phyloP scores from a whole-genome alignment of 768 basidiomycete genomes.

The Cyathus striatus region DNA sequence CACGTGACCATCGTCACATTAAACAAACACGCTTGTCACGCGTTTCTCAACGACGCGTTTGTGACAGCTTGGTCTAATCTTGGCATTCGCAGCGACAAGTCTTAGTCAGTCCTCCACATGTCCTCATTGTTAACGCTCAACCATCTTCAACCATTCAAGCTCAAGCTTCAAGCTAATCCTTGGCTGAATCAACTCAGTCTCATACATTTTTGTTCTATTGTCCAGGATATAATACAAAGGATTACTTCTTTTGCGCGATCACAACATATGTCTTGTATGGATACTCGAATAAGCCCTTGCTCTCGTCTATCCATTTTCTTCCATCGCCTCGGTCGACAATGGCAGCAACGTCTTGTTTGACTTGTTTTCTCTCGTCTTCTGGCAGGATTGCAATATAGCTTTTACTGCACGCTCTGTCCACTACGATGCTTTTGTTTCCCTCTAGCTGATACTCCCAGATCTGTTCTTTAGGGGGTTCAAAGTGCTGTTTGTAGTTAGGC shows the following conservation, averaged over 20 bases:
- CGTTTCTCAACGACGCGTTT: background rate
- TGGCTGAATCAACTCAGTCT: background rate
- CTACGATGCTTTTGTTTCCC: conserved; percentile 47
- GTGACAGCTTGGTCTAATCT: background rate
- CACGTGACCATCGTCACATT: conserved; percentile 5
- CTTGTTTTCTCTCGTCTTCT: conserved; percentile 49
- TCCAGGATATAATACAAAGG: too few relatives aligned
- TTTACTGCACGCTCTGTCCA: conserved; percentile 75
- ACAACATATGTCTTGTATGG: conserved; percentile 70
- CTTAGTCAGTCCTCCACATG: too few relatives aligned
- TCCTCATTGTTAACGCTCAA: too few relatives aligned
- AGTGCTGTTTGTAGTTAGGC: conserved; percentile 50
- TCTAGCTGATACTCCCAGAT: conserved; percentile 47
- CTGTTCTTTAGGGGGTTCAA: conserved; percentile 55
- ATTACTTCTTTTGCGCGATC: conserved; percentile 32
- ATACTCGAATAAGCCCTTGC: conserved; percentile 71
- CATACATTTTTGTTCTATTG: background rate
- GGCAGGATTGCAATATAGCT: conserved; percentile 73
- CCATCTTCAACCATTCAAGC: too few relatives aligned
- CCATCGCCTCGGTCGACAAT: conserved; percentile 59
- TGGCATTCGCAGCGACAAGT: background rate
- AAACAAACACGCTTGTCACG: conserved; percentile 4
- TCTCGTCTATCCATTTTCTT: conserved; percentile 72
- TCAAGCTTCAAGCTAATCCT: too few relatives aligned
- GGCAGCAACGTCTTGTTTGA: conserved; percentile 43